Percentiles rank a stretch among this genome's conserved stretches.
Evolutionary conservation across 148 eudicot species (phyloP).

Genomic region (Agrostemma githago): DNA sequence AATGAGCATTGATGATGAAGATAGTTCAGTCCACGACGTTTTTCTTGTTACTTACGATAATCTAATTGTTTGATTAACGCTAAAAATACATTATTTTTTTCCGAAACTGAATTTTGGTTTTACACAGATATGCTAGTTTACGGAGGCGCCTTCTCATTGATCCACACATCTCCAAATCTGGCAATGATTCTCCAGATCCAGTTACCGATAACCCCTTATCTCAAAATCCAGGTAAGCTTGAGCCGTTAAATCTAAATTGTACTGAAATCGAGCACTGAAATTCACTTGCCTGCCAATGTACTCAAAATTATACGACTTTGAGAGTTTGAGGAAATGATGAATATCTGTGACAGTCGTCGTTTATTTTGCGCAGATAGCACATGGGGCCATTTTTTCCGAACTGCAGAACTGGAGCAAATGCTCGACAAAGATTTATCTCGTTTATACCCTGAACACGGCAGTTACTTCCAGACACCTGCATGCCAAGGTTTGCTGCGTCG

Average conservation of each 20-base stretch:
- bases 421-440: conserved; percentile 96
- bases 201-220: conserved; percentile 89
- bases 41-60: not conserved
- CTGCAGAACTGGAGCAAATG: conserved; percentile 92
- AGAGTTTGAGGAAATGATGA: too few relatives aligned
- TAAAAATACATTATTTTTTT: not conserved
- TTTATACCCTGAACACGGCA: conserved; percentile 87
- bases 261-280: too few relatives aligned
- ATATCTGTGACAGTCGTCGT: not conserved
- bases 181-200: conserved; percentile 55
- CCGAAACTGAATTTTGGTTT: conserved; percentile 10
- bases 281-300: too few relatives aligned
- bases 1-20: not conserved
- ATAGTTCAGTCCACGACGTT: not conserved
- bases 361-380: conserved; percentile 64
- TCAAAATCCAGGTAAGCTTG: conserved; percentile 77
- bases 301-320: too few relatives aligned
- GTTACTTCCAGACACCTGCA: conserved; percentile 85
- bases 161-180: conserved; percentile 59
- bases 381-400: conserved; percentile 93
- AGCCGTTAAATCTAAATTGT: not conserved
- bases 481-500: conserved; percentile 89
- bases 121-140: conserved; percentile 70
- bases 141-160: conserved; percentile 75
- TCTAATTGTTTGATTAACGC: not conserved